phyloP scores from a whole-genome alignment of 75 land plant genomes.

The Cupressus sempervirens region DNA sequence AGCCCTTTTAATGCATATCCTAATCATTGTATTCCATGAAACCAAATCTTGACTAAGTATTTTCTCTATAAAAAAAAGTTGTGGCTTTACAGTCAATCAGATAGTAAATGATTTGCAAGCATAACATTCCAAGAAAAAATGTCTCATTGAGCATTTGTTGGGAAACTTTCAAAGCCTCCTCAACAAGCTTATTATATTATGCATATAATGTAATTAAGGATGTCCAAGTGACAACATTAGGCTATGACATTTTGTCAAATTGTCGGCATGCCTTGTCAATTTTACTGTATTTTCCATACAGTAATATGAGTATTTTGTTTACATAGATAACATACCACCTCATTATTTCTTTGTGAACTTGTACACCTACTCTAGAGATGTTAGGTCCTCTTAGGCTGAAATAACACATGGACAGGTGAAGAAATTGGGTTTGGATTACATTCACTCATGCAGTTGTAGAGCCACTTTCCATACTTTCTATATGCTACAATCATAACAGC shows the following conservation, averaged over 20 bases:
- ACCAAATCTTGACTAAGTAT: no score
- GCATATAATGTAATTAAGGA: slow-evolving; percentile 7
- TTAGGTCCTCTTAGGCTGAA: slow-evolving; percentile 7
- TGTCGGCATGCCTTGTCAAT: no score
- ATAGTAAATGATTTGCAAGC: neutral
- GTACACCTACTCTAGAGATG: neutral
- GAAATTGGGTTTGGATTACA: slow-evolving; percentile 19
- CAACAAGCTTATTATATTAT: neutral
- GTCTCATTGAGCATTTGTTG: slow-evolving; percentile 10
- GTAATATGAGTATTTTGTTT: slow-evolving; percentile 14
- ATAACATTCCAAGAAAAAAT: slow-evolving; percentile 16
- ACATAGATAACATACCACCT: neutral
- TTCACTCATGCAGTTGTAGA: slow-evolving; percentile 26
- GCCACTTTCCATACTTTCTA: slow-evolving; percentile 39
- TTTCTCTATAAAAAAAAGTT: slow-evolving; percentile 9
- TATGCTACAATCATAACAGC: slow-evolving; percentile 57
- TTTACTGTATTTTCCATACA: slow-evolving; percentile 21
- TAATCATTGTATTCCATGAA: no score
- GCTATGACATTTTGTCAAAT: slow-evolving; percentile 16
- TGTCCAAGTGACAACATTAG: slow-evolving; percentile 31
- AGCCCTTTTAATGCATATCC: slow-evolving; percentile 3
- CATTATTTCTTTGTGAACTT: slow-evolving; percentile 8
- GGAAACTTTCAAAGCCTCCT: slow-evolving; percentile 7
- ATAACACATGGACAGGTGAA: slow-evolving; percentile 8
- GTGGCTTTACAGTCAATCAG: slow-evolving; percentile 2